Evolutionary conservation across 176 grass and related monocot species (phyloP).

Genomic region (Carex parvula): DNA sequence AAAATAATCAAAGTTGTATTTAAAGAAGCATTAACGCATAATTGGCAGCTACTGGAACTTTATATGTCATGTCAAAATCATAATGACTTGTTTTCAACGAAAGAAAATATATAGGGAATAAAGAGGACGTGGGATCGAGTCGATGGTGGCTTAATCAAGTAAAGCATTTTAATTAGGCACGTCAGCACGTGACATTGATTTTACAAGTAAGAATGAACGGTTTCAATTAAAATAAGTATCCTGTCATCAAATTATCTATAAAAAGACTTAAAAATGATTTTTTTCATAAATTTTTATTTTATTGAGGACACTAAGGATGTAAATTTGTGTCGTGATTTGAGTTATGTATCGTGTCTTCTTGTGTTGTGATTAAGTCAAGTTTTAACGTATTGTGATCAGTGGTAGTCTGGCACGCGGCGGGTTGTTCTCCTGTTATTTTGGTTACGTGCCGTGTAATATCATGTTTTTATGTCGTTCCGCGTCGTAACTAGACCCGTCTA

Average conservation of each 20-base stretch:
- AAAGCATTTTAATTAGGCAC: not conserved
- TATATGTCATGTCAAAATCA: not conserved
- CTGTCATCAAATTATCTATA: not conserved
- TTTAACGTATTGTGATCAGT: too few relatives aligned
- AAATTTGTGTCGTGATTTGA: too few relatives aligned
- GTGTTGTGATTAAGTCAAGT: too few relatives aligned
- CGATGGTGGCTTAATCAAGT: not conserved
- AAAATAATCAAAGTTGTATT: not conserved
- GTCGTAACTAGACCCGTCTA: too few relatives aligned
- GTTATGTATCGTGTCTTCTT: too few relatives aligned
- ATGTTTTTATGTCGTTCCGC: too few relatives aligned
- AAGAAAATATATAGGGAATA: not conserved
- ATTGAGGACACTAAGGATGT: too few relatives aligned
- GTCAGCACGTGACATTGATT: not conserved
- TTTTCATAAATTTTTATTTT: too few relatives aligned
- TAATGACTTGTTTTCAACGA: conserved; percentile 7
- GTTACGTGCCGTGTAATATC: too few relatives aligned
- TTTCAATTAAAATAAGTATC: not conserved
- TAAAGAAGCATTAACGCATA: not conserved
- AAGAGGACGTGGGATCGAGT: not conserved
- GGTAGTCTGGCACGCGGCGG: too few relatives aligned
- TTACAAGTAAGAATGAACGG: not conserved
- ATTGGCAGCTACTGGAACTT: not conserved
- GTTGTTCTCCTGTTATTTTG: too few relatives aligned
- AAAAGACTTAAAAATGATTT: not conserved